Base-by-base conservation (phyloP, 2,329 filamentous ascomycete species). In the Venturia aucupariae region DNA sequence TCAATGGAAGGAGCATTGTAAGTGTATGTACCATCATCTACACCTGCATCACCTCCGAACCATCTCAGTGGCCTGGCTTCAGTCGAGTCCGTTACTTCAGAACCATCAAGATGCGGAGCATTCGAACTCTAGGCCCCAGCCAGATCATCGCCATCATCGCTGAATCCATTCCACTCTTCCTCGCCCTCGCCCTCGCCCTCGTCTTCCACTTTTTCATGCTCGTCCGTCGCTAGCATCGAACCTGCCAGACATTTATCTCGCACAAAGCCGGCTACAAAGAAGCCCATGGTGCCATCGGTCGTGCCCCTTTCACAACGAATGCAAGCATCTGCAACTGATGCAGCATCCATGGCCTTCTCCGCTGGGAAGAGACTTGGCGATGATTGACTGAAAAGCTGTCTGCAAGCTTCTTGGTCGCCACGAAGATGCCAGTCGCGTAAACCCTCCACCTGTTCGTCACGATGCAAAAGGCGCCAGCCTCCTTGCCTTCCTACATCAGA, bases 221-320 rank as follows among this genome's bases (percentile, higher is more conserved):
- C 17, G 22, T 35, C 61, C 8, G 22, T 35, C n/a, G 27, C 60
- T 19, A 61, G 35, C 27, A 32, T 42, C 10, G 32, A 24, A n/a
- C 22, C 55, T 60, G 32, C 35, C 24, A 60, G 44, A 17, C 38
- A 22, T 41, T 41, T 38, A 27, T 60, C 59, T 44, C 51, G 32
- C 24, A 60, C 57, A 75, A 99, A 96, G 0, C 83, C 90, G n/a
- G 86, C 91, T 24, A 97, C 90, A 70, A 99, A 99, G 76, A 99
- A 97, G 0, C 94, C 93, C 84, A 97, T 96, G 0, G 92, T 90
- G 0, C 92, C 91, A 67, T 89, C 84, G 11, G 86, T 87, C 69
- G 93, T 91, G 32, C 86, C 89, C 69, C 92, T 90, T 74, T 89
- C 87, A 39, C 90, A 90, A 65, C 93, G 81, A 64, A 97, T 88